Evolutionary conservation across 2,329 filamentous ascomycete genomes (phyloP), one percentile per base, ranked within the genome.

Genomic region (Endoconidiophora polonica): DNA sequence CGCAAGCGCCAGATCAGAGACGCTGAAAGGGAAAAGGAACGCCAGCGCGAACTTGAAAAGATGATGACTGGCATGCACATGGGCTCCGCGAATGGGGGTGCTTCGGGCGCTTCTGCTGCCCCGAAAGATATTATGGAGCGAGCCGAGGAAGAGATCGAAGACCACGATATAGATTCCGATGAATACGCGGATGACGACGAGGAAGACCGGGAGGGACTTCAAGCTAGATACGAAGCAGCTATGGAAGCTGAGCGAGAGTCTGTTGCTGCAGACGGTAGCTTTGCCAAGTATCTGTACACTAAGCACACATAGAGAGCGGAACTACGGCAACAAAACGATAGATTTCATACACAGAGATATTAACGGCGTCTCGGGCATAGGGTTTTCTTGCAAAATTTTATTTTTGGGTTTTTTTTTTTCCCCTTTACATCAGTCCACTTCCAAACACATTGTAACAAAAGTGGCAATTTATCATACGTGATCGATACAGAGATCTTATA

Each of bases 21-120:
- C 54, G 75, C 82, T 54, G 73, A 79, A 57, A 90, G 88, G 68
- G 72, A 77, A 54, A 74, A 74, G 52, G 67, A 76, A 24, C 73
- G 87, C 43, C 81, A 94, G 59, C 77, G 81, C 59, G 88, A 98
- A 63, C 67, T 98, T 24, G 85, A 84, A 54, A 87, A 86, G 68
- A 78, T 98, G 70, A 94, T 98, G 87, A 82, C 83, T 62, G 90
- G 91, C 57, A 94, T 98, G 85, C 69, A 69, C 2, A 70, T 74
- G 55, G 65, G 63, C 9, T 33, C 29, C 7, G 59, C 57, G 9
- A 48, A 36, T 24, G 58, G 52, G 3, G 46, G 37, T 24, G 45
- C 42, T n/a, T 57, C 56, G 1, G 54, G 55, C 3, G 56, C 56
- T 1, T 54, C 55, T 3, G 61, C 57, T 7, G 29, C 29, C 9